Conservation (phyloP, 2,329 filamentous ascomycete species). For the Trichoderma hamatum region DNA sequence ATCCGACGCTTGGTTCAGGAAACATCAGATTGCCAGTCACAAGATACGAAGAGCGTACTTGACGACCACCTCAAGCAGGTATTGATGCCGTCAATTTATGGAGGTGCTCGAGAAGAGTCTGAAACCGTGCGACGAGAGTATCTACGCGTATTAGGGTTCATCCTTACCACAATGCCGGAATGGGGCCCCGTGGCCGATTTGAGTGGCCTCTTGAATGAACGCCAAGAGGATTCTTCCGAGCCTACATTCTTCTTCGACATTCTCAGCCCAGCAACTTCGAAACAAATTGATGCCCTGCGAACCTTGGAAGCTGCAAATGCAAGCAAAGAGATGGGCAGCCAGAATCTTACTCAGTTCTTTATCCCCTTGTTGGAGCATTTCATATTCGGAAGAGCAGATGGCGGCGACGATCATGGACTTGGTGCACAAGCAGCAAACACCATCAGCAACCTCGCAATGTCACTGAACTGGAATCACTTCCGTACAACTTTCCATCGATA, state of each 20-base stretch:
- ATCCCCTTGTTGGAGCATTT: conserved; percentile 93
- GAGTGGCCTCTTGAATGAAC: conserved; percentile 62
- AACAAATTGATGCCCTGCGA: conserved; percentile 81
- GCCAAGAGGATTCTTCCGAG: conserved; percentile 65
- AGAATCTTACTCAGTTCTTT: conserved; percentile 83
- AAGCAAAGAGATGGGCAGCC: conserved; percentile 67
- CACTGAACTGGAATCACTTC: conserved; percentile 89
- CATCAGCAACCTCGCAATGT: conserved; percentile 73
- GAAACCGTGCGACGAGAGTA: conserved; percentile 86
- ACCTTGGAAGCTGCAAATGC: conserved; percentile 71
- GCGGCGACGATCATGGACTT: conserved; percentile 78
- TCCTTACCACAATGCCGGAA: conserved; percentile 70
- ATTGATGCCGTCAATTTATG: conserved; percentile 75
- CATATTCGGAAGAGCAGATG: conserved; percentile 77
- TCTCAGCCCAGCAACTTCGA: conserved; percentile 83
- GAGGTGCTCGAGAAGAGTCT: conserved; percentile 74
- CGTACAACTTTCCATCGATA: conserved; percentile 82
- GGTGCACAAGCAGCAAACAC: conserved; percentile 84
- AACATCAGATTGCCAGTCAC: conserved; percentile 47
- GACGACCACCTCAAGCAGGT: conserved; percentile 62
- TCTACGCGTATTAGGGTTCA: conserved; percentile 74
- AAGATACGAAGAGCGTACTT: conserved; percentile 49
- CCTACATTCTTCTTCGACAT: conserved; percentile 90
- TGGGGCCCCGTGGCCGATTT: conserved; percentile 77
- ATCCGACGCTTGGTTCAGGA: conserved; percentile 77